Conservation (phyloP, 371 early-diverging fungal species). For the Mucor irregularis region DNA sequence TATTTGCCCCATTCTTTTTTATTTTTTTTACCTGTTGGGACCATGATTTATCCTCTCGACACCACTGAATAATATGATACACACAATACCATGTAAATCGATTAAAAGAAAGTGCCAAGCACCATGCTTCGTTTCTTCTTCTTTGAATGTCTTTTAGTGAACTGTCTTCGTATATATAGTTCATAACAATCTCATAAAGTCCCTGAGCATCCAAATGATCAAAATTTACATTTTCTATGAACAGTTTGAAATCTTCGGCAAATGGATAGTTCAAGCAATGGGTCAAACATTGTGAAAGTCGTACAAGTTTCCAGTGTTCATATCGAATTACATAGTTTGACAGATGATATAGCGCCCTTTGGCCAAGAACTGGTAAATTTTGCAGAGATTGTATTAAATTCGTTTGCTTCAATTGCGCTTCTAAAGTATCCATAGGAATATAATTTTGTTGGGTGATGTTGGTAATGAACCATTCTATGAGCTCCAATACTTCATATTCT, state of each 20-base stretch:
- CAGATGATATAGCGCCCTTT: background rate
- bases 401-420: background rate
- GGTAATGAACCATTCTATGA: background rate
- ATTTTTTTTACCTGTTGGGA: conserved; percentile 2
- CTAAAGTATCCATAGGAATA: background rate
- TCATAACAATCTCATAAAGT: background rate
- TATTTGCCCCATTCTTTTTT: background rate
- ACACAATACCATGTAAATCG: conserved; percentile 1
- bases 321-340: background rate
- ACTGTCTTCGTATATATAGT: background rate
- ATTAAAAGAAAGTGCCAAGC: background rate
- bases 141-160: background rate
- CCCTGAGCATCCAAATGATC: background rate
- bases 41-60: conserved; percentile 6
- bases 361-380: background rate
- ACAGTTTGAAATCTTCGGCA: background rate
- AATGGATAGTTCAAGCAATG: background rate
- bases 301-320: conserved; percentile 6
- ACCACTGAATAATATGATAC: conserved; percentile 3
- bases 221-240: background rate
- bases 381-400: background rate
- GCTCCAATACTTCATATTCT: conserved; percentile 5
- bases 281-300: background rate
- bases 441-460: background rate
- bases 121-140: conserved; percentile 11